Evolutionary conservation across 1,139 yeast genomes (phyloP).

Genomic region (Kluyveromyces sp.): DNA sequence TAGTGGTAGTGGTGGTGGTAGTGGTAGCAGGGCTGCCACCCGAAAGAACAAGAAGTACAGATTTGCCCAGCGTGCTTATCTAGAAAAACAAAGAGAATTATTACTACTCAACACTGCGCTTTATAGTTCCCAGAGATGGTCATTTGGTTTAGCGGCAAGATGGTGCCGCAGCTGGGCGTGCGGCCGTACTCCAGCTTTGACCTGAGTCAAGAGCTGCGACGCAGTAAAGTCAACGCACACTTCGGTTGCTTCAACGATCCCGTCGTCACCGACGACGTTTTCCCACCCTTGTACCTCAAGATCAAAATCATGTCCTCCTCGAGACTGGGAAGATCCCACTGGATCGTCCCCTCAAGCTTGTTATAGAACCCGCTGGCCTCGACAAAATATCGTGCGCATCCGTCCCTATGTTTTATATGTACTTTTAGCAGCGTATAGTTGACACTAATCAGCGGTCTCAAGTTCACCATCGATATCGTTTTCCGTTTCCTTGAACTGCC

Average conservation of each 20-base stretch:
- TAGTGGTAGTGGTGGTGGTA: background rate
- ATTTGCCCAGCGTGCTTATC: constrained; percentile 2
- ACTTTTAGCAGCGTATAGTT: constrained; percentile 3
- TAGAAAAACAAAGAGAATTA: background rate
- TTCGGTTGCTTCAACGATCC: background rate
- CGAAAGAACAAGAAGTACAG: background rate
- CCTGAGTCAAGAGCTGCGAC: constrained; percentile 2
- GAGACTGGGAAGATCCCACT: constrained; percentile 5
- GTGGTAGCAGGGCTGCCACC: no score
- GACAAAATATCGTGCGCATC: constrained; percentile 4
- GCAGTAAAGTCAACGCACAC: constrained; percentile 3
- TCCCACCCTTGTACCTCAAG: background rate
- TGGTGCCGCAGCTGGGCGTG: background rate
- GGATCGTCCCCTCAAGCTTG: background rate
- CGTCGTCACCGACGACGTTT: no score
- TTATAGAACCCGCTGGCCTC: constrained; percentile 2
- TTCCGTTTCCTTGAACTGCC: constrained; percentile 4
- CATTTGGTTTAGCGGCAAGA: constrained; percentile 2
- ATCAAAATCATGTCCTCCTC: constrained; percentile 3
- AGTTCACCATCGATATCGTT: constrained; percentile 2
- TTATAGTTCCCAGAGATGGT: constrained; percentile 4
- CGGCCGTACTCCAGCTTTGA: constrained; percentile 1
- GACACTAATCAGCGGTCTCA: constrained; percentile 1
- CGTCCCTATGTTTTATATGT: background rate
- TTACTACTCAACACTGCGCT: background rate